These are phyloP conservation scores for Colletotrichum cordylinicola DNA, from an alignment of 2,329 filamentous ascomycete species.

Conservation along the genomic window DNA sequence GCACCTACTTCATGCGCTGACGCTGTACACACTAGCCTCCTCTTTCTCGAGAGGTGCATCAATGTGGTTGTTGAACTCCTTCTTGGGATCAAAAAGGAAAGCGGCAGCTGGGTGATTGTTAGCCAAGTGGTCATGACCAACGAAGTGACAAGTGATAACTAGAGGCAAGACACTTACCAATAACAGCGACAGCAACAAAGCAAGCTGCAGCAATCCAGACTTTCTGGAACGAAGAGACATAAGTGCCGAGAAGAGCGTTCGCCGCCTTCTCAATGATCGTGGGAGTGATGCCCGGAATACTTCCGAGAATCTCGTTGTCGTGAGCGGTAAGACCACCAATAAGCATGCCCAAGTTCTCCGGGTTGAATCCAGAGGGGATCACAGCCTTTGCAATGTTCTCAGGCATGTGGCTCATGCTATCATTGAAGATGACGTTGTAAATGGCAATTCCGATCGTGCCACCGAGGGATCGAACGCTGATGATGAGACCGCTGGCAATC, in stretches of 20 bases:
- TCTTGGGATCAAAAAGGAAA: slow-evolving; percentile 33
- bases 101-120: neutral
- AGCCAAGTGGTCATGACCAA: neutral
- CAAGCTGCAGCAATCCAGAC: slow-evolving; percentile 37
- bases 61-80: slow-evolving; percentile 42
- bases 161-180: slow-evolving; percentile 24
- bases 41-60: slow-evolving; percentile 41
- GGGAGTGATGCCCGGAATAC: slow-evolving; percentile 32
- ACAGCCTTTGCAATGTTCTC: slow-evolving; percentile 37
- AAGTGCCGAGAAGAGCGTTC: slow-evolving; percentile 31
- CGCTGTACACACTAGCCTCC: slow-evolving; percentile 16
- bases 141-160: neutral
- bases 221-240: slow-evolving; percentile 31
- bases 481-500: slow-evolving; percentile 41
- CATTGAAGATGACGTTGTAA: slow-evolving; percentile 36
- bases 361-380: slow-evolving; percentile 32
- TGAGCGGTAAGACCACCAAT: slow-evolving; percentile 31
- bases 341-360: slow-evolving; percentile 27
- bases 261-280: slow-evolving; percentile 32
- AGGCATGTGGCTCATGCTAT: slow-evolving; percentile 29
- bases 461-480: slow-evolving; percentile 41
- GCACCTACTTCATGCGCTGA: neutral
- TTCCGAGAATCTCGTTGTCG: slow-evolving; percentile 29
- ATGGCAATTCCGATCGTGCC: slow-evolving; percentile 43
- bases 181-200: slow-evolving; percentile 32